A percentile compares a stretch with the other conserved stretches of the same genome.
phyloP scores from a whole-genome alignment of 257 asterid genomes.

The Leonotis leonurus region DNA sequence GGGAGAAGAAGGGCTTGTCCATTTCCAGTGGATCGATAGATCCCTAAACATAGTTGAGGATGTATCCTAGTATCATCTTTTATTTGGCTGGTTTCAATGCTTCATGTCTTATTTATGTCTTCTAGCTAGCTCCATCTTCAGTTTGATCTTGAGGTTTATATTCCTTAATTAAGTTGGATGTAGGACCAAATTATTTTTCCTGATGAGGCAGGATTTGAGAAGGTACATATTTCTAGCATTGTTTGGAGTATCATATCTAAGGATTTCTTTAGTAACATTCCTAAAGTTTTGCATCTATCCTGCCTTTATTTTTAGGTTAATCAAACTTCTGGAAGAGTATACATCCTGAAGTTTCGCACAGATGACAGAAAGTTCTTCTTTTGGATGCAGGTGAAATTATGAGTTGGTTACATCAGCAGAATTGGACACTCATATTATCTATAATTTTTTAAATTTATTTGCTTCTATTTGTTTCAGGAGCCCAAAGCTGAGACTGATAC shows the following conservation, averaged over 20 bases:
- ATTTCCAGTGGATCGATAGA: slow-evolving; percentile 90
- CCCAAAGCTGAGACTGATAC: slow-evolving; percentile 64
- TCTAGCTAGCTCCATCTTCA: neutral
- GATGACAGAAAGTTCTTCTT: slow-evolving; percentile 91
- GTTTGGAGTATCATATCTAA: neutral
- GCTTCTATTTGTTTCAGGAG: slow-evolving; percentile 57
- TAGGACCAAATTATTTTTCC: slow-evolving; percentile 96
- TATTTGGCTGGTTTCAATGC: slow-evolving; percentile 1
- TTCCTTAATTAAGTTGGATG: slow-evolving; percentile 43
- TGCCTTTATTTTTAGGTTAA: slow-evolving; percentile 45
- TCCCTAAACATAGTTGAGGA: slow-evolving; percentile 60
- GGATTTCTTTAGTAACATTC: neutral
- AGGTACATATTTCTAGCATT: slow-evolving; percentile 40
- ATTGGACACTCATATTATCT: slow-evolving; percentile 8
- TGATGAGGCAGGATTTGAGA: slow-evolving; percentile 80
- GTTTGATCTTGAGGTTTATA: slow-evolving; percentile 1
- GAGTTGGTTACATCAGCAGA: neutral
- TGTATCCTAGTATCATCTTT: slow-evolving; percentile 51
- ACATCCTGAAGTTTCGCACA: slow-evolving; percentile 70
- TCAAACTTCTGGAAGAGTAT: slow-evolving; percentile 91
- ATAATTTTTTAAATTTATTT: neutral
- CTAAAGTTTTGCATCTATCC: slow-evolving; percentile 2
- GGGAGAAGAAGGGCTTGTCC: slow-evolving; percentile 91
- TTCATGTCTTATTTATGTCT: neutral
- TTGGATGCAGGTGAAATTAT: slow-evolving; percentile 82